Evolutionary conservation across 2,329 filamentous ascomycete genomes (phyloP), one percentile per base, ranked within the genome.

Genomic region (Colletotrichum filicis): DNA sequence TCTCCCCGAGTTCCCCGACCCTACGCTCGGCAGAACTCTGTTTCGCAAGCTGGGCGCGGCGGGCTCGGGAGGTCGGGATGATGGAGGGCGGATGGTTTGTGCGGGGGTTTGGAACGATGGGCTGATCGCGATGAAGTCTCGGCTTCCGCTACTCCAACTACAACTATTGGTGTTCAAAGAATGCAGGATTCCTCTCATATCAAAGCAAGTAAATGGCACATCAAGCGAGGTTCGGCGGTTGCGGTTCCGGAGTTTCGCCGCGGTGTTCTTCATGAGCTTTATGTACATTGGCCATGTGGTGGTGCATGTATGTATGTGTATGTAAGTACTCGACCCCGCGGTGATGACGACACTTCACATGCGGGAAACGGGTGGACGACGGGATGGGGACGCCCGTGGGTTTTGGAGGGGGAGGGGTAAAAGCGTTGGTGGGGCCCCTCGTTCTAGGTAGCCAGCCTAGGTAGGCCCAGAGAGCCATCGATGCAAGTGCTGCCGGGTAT

Each of bases 301-400:
- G 32, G 32, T 35, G 32, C 11, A 11, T 12, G 32, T 12, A 5
- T 12, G 32, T 35, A 12, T 35, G 32, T 32, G 1, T 11, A 1
- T 9, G 30, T 32, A 32, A 32, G 42, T 49, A 26, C 30, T 63
- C 19, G 26, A 56, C 49, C 61, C 61, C 61, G 58, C 59, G 53
- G 62, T 56, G 52, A 73, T 73, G 70, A 73, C 66, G 70, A 73
- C 70, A 73, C 70, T 73, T 52, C 55, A 65, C 70, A 73, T 73
- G 70, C 19, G 30, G 28, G 62, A 65, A 14, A 56, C 22, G 42
- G 42, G 59, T 37, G 42, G 55, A 65, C 12, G 28, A 60, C 42
- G 42, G 42, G 42, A 49, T 49, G 19, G 42, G 42, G 42, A 42
- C 42, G 42, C 42, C 42, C 42, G 42, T 49, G 42, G 42, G 42